A percentile compares a stretch with the other conserved stretches of the same genome.
Evolutionary conservation across 2,329 filamentous ascomycete species (phyloP).

Genomic region (Talaromyces verruculosus): DNA sequence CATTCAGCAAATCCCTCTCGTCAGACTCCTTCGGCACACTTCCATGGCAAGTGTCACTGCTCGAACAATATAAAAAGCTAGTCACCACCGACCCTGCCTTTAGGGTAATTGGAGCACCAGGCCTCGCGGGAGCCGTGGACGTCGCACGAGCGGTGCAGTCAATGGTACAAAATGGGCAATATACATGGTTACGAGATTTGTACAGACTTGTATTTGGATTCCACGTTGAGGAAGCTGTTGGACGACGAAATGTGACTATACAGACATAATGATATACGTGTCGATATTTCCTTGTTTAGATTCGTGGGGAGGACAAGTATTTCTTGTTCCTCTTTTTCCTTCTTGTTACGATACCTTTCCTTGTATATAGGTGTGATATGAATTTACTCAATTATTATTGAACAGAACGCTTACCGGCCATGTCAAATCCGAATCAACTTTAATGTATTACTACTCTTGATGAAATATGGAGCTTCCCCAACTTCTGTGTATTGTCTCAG

Average conservation of each 20-base stretch:
- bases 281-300: not conserved
- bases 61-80: conserved; percentile 78
- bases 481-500: too few relatives aligned
- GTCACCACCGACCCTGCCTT: conserved; percentile 72
- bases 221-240: conserved; percentile 72
- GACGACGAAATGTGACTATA: conserved; percentile 59
- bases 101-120: conserved; percentile 40
- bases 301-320: not conserved
- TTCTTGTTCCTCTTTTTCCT: not conserved
- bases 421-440: not conserved
- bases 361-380: conserved; percentile 14
- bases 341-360: conserved; percentile 4
- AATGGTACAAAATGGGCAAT: conserved; percentile 71
- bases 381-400: not conserved
- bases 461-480: too few relatives aligned
- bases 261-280: conserved; percentile 30
- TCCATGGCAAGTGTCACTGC: conserved; percentile 67
- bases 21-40: conserved; percentile 74
- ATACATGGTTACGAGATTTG: conserved; percentile 76
- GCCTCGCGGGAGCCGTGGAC: conserved; percentile 61
- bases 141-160: conserved; percentile 75
- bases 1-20: conserved; percentile 74
- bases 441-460: not conserved
- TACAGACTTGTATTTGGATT: conserved; percentile 85
- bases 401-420: not conserved